These are phyloP conservation scores for Penicillium capsulatum DNA, from an alignment of 2,329 filamentous ascomycete genomes.

Conservation along the genomic window DNA sequence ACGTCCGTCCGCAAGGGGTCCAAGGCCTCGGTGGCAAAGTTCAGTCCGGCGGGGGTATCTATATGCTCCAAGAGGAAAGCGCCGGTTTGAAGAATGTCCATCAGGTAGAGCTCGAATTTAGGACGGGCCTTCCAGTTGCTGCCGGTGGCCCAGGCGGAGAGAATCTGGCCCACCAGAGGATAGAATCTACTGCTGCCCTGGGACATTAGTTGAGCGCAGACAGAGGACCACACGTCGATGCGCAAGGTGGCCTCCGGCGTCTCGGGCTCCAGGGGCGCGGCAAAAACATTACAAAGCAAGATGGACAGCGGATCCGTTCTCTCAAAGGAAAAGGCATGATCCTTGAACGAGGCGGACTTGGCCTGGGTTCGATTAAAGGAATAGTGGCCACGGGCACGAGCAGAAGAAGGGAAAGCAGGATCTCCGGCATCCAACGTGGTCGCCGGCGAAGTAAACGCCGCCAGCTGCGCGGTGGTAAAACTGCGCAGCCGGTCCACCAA, in stretches of 20 bases:
- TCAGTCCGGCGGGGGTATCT: constrained; percentile 71
- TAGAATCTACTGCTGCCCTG: constrained; percentile 72
- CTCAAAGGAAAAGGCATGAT: constrained; percentile 82
- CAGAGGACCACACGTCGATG: constrained; percentile 81
- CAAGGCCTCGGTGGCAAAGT: constrained; percentile 62
- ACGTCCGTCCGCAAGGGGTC: constrained; percentile 72
- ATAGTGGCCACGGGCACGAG: constrained; percentile 42
- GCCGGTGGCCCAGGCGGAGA: constrained; percentile 83
- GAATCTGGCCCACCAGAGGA: constrained; percentile 73
- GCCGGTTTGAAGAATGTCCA: constrained; percentile 90
- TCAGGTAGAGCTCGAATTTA: constrained; percentile 89
- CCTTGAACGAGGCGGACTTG: constrained; percentile 60
- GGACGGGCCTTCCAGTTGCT: constrained; percentile 84
- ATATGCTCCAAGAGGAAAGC: constrained; percentile 84
- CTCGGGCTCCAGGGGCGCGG: constrained; percentile 76
- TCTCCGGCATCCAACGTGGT: constrained; percentile 76
- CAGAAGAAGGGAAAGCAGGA: constrained; percentile 70
- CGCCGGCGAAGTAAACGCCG: constrained; percentile 71
- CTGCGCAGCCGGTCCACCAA: constrained; percentile 75
- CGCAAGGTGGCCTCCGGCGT: constrained; percentile 75
- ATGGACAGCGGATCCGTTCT: constrained; percentile 80
- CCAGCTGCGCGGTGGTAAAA: constrained; percentile 71
- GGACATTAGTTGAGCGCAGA: constrained; percentile 76
- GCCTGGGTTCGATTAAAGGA: constrained; percentile 34
- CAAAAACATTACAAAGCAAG: constrained; percentile 83